Evolutionary conservation across 768 basidiomycete genomes (phyloP), one percentile per base, ranked within the genome.

Genomic region (Pleurotus tuoliensis): DNA sequence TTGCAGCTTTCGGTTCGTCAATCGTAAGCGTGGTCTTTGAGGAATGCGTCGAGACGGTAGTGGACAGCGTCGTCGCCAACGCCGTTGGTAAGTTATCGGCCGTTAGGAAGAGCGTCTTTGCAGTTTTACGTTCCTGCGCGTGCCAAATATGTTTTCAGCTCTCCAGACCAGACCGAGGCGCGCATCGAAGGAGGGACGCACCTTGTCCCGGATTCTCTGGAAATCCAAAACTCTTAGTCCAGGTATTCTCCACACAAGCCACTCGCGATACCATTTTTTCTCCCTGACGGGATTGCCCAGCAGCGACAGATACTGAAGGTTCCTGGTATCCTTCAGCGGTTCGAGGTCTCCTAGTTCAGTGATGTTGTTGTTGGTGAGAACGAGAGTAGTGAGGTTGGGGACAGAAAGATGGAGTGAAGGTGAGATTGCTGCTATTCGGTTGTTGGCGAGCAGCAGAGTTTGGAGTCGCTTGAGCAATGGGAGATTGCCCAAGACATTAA

Each of bases 181-280:
- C 61, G 64, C 51, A 59, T 58, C 67, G 59, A 59, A 62, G 55
- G 70, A 70, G 74, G 70, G 72, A 76, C 87, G 78, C 77, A 94
- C 93, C 85, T 94, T 93, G 72, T 94, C 92, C 70, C 89, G 86
- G 66, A 96, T 90, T 74, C 93, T 86, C 81, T 93, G 90, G 75
- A 92, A 96, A 82, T 96, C 93, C 68, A 96, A 80, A 75, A 93
- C 90, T 81, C 94, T 86, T 68, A 96, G 81, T 68, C 82, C 81
- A 71, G 88, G 85, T 78, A 93, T 79, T 76, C 87, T 84, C 84
- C 85, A 93, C 64, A 90, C 85, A 78, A 94, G 83, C 93, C 93
- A 96, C 77, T 93, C 91, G 77, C 92, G 90, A 78, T 95, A 96
- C 85, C 89, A 92, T 83, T 93, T 92, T 80, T 90, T 90, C 76